Base-by-base conservation (phyloP, 495 filamentous ascomycete species). In the Penicillium canariense region DNA sequence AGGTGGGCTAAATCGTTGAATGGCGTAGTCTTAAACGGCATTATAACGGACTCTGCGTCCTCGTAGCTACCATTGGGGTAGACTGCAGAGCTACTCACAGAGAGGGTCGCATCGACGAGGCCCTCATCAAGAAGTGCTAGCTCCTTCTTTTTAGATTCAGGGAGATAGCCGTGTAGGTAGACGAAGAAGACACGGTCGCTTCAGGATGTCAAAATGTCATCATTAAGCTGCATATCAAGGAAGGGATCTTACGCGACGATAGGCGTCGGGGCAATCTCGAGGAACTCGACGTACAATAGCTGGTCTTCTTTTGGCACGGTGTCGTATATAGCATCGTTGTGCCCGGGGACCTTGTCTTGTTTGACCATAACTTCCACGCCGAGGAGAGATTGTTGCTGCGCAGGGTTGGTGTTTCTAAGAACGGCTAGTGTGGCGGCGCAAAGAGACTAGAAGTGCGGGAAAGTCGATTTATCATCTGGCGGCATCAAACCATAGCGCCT, bases 11-110 rank as follows among this genome's bases (percentile, higher is more conserved):
- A 8, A 45, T 50, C 39, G 27, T 45, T 46, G 20, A 50, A 26
- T 46, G 46, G 27, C 39, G 25, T 54, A 50, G 56, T 54, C 39
- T 42, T 59, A 4, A 51, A 30, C 26, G 56, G 56, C 12, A n/a
- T 11, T 54, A 38, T 54, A 35, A 35, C 4, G 28, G 56, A 54
- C 5, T 23, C 12, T 54, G 35, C 25, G 7, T 59, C 30, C 5
- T 43, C 50, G 20, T 45, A 26, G 40, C 50, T 50, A 53, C 56
- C 56, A 59, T 59, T 50, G 14, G 83, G 49, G 59, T 80, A 84
- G 46, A 82, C 45, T 18, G 15, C 56, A 54, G 56, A 59, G 56
- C 3, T 8, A 50, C 56, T 54, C 46, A 59, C 56, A n/a, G 18
- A 23, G 28, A 59, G 44, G 50, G 45, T 59, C 25, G 50, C 56